phyloP scores from a whole-genome alignment of 2,329 filamentous ascomycete species.

The Cryphonectria japonica region DNA sequence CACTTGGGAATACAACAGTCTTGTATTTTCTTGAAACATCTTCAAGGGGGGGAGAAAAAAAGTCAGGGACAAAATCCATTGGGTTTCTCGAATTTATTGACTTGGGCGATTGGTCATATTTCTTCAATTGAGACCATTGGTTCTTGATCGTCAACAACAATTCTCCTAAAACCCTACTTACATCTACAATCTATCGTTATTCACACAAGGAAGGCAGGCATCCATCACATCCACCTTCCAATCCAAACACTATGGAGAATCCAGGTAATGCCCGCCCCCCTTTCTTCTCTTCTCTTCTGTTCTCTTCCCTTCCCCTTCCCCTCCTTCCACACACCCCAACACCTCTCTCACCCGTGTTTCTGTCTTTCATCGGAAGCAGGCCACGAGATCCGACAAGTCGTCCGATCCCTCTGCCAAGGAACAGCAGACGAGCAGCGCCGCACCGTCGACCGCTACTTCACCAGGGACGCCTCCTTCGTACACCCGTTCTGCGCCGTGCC shows the following conservation, averaged over 20 bases:
- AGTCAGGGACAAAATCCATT: no score
- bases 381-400: slow-evolving; percentile 66
- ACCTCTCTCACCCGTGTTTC: not conserved
- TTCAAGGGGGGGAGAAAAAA: no score
- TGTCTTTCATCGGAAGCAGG: slow-evolving; percentile 36
- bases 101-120: no score
- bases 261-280: slow-evolving; percentile 42
- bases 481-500: slow-evolving; percentile 79
- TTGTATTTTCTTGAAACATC: no score
- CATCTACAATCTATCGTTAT: no score
- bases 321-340: not conserved
- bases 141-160: not conserved
- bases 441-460: slow-evolving; percentile 74
- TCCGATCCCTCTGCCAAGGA: slow-evolving; percentile 70
- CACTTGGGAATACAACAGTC: no score
- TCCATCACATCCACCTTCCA: not conserved
- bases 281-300: not conserved
- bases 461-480: slow-evolving; percentile 70
- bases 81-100: no score
- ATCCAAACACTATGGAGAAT: slow-evolving; percentile 43
- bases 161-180: not conserved
- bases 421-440: slow-evolving; percentile 66
- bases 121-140: no score
- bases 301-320: not conserved
- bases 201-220: not conserved